Percentiles rank a stretch among this genome's conserved stretches.
phyloP scores from a whole-genome alignment of 1,284 basidiomycete genomes.

The Irpex rosettiformis region DNA sequence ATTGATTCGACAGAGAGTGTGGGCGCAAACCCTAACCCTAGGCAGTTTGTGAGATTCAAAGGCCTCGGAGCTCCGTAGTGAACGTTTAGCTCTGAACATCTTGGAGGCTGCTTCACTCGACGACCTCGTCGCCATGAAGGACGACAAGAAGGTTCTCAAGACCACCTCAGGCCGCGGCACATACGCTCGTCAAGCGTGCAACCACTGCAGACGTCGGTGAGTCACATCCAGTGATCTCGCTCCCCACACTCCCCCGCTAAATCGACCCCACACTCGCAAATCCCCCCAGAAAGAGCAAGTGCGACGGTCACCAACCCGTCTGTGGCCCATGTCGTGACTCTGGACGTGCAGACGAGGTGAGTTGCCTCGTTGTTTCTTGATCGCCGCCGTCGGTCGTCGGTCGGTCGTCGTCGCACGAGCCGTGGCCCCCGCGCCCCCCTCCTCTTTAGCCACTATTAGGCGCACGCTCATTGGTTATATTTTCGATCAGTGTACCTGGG shows the following conservation, averaged over 20 bases:
- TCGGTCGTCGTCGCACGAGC: neutral
- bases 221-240: neutral
- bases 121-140: slow-evolving; percentile 22
- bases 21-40: neutral
- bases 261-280: slow-evolving; percentile 7
- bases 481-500: slow-evolving; percentile 52
- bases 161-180: slow-evolving; percentile 33
- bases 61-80: neutral
- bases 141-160: slow-evolving; percentile 25
- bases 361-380: too few relatives aligned
- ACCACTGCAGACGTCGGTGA: slow-evolving; percentile 48
- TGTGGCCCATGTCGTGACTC: slow-evolving; percentile 42
- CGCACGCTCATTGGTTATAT: neutral
- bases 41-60: neutral
- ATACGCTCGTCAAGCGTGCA: slow-evolving; percentile 46
- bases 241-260: neutral
- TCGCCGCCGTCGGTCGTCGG: neutral
- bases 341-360: slow-evolving; percentile 41
- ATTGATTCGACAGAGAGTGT: neutral
- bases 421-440: too few relatives aligned
- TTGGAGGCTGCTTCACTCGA: slow-evolving; percentile 1
- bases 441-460: neutral
- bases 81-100: neutral
- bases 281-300: slow-evolving; percentile 46
- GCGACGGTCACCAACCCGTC: slow-evolving; percentile 46